These are phyloP conservation scores for Phyllosticta citriasiana DNA, from an alignment of 2,329 filamentous ascomycete species.

Conservation along the genomic window DNA sequence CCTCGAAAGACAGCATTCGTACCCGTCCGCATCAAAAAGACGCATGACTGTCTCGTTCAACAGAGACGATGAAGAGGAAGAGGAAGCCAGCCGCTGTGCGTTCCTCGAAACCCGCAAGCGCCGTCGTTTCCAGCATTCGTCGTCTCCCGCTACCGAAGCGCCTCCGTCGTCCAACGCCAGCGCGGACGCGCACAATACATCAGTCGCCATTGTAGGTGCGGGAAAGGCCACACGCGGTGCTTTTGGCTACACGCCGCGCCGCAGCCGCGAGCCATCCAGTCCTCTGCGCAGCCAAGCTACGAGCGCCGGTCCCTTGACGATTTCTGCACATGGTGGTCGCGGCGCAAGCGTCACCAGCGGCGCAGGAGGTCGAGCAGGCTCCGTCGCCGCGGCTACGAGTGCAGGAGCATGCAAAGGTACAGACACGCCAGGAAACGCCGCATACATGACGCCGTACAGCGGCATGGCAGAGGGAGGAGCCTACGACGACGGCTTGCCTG, in stretches of 20 bases:
- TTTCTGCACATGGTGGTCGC: slow-evolving; percentile 13
- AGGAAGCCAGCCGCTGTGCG: neutral
- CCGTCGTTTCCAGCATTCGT: slow-evolving; percentile 31
- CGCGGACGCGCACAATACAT: neutral
- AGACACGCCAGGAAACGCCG: slow-evolving; percentile 25
- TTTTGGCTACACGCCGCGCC: slow-evolving; percentile 31
- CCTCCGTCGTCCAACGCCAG: neutral
- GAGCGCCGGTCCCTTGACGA: too few species aligned
- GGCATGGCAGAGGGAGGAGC: slow-evolving; percentile 24
- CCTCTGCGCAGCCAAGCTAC: slow-evolving; percentile 21
- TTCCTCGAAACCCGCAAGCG: slow-evolving; percentile 28
- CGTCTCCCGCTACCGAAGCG: slow-evolving; percentile 10
- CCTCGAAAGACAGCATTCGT: slow-evolving; percentile 10
- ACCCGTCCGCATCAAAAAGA: slow-evolving; percentile 17
- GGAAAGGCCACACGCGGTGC: slow-evolving; percentile 23
- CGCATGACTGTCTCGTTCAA: slow-evolving; percentile 11
- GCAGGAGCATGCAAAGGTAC: slow-evolving; percentile 23
- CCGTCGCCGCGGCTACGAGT: slow-evolving; percentile 18
- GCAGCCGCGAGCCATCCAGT: slow-evolving; percentile 34
- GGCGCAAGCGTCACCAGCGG: slow-evolving; percentile 14
- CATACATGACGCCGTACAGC: slow-evolving; percentile 68
- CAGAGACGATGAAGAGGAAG: neutral
- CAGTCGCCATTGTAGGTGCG: neutral
- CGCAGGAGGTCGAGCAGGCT: neutral
- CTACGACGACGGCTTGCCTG: slow-evolving; percentile 12